phyloP scores from a whole-genome alignment of 2,329 filamentous ascomycete genomes.

The Rachicladosporium sp. region DNA sequence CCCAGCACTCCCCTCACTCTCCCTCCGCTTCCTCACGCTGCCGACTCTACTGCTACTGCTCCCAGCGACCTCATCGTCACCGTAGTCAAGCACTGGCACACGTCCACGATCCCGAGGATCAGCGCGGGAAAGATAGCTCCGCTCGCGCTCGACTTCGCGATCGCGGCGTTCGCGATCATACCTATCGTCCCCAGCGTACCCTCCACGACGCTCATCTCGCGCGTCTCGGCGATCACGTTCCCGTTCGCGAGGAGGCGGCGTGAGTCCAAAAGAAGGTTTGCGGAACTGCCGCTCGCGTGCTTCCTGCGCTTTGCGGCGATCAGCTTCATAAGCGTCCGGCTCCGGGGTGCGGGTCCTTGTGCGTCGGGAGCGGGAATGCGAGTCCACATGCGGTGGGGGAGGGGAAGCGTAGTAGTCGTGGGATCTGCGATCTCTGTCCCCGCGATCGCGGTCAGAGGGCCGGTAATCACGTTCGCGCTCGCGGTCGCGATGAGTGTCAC shows the following conservation, averaged over 20 bases:
- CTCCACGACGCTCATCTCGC: slow-evolving; percentile 11
- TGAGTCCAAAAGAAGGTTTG: slow-evolving; percentile 42
- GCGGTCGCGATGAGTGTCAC: slow-evolving; percentile 27
- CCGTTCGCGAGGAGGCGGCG: slow-evolving; percentile 23
- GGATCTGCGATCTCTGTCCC: slow-evolving; percentile 52
- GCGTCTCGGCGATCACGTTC: slow-evolving; percentile 11
- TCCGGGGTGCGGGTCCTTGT: slow-evolving; percentile 63
- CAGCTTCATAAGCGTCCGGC: slow-evolving; percentile 85
- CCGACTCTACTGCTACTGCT: slow-evolving; percentile 32
- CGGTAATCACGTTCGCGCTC: slow-evolving; percentile 20
- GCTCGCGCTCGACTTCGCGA: slow-evolving; percentile 40
- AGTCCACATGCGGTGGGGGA: slow-evolving; percentile 14
- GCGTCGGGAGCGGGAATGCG: slow-evolving; percentile 33
- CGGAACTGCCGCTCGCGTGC: slow-evolving; percentile 90
- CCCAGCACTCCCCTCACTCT: slow-evolving; percentile 38
- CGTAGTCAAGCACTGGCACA: slow-evolving; percentile 65
- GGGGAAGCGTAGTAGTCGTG: slow-evolving; percentile 23
- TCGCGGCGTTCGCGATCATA: slow-evolving; percentile 24
- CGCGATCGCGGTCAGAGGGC: neutral
- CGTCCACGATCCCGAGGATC: slow-evolving; percentile 70
- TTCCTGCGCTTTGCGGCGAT: slow-evolving; percentile 83
- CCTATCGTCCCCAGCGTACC: slow-evolving; percentile 20
- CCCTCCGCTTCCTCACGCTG: slow-evolving; percentile 57
- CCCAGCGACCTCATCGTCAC: slow-evolving; percentile 48
- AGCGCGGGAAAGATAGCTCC: slow-evolving; percentile 68